These are phyloP conservation scores for Naematelia aurantialba DNA, from an alignment of 768 basidiomycete species.

Conservation along the genomic window DNA sequence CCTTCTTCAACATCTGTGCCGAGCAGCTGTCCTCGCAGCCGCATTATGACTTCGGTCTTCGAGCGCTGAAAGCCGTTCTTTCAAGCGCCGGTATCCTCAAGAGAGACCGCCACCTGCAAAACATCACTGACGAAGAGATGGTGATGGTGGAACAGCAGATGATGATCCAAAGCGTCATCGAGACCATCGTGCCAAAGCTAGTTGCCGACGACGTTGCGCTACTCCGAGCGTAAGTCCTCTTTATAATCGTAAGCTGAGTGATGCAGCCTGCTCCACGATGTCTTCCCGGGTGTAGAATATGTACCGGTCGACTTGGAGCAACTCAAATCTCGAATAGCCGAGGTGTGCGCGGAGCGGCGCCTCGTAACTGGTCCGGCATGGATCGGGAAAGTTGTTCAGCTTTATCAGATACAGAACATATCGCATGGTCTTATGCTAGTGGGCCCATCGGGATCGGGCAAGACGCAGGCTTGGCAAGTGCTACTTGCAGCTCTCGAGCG, in stretches of 20 bases:
- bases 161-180: slow-evolving; percentile 94
- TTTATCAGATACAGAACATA: slow-evolving; percentile 99
- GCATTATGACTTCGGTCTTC: slow-evolving; percentile 98
- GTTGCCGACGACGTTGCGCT: slow-evolving; percentile 96
- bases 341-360: slow-evolving; percentile 80
- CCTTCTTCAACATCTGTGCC: slow-evolving; percentile 97
- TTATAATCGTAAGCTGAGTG: background rate
- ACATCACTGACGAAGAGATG: slow-evolving; percentile 48
- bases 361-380: slow-evolving; percentile 83
- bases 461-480: slow-evolving; percentile 95
- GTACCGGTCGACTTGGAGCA: slow-evolving; percentile 80
- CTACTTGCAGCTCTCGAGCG: slow-evolving; percentile 83
- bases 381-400: slow-evolving; percentile 91
- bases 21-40: slow-evolving; percentile 96
- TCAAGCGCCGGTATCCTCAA: slow-evolving; percentile 97
- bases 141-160: slow-evolving; percentile 88
- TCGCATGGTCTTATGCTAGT: slow-evolving; percentile 99
- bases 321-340: slow-evolving; percentile 76
- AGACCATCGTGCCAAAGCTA: slow-evolving; percentile 96
- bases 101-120: slow-evolving; percentile 63
- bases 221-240: slow-evolving; percentile 68
- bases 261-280: slow-evolving; percentile 80
- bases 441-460: slow-evolving; percentile 92
- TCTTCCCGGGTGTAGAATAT: slow-evolving; percentile 94
- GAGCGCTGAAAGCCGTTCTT: slow-evolving; percentile 92